A percentile compares a stretch with the other conserved stretches of the same genome.
These are phyloP conservation scores for Sporothrix variecibatus DNA, from an alignment of 2,329 filamentous ascomycete genomes.

Conservation along the genomic window DNA sequence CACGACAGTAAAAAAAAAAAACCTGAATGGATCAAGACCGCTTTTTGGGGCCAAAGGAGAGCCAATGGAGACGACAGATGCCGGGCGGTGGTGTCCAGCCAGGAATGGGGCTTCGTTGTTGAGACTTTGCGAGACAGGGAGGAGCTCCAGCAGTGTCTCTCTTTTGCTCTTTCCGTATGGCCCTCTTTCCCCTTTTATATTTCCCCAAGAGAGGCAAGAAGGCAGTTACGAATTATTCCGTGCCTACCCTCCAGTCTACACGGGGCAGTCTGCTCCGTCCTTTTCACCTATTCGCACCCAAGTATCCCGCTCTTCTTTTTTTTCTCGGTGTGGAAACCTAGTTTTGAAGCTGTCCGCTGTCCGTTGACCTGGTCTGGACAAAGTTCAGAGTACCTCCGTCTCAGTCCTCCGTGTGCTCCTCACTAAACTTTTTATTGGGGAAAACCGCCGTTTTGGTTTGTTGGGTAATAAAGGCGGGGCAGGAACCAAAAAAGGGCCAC, in stretches of 20 bases:
- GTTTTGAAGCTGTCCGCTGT: not conserved
- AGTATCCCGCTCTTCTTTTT: not conserved
- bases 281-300: not conserved
- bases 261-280: not conserved
- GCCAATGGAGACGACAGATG: not conserved
- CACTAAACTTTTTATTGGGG: conserved; percentile 3
- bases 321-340: not conserved
- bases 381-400: not conserved
- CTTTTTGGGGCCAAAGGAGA: not conserved
- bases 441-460: conserved; percentile 2
- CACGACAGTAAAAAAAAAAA: not conserved
- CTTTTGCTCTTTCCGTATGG: not conserved
- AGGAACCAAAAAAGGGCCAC: conserved; percentile 2
- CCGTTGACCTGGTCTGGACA: not conserved
- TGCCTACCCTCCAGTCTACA: not conserved
- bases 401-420: not conserved
- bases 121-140: not conserved
- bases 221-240: too few species aligned
- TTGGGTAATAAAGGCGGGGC: conserved; percentile 21
- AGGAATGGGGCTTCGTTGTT: not conserved
- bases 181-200: not conserved
- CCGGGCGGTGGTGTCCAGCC: not conserved
- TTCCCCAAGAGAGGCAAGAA: not conserved
- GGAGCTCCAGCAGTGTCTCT: not conserved
- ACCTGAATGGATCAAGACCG: not conserved